These are phyloP conservation scores for Bromus sterilis DNA, from an alignment of 176 grass and related monocot genomes.

Conservation along the genomic window DNA sequence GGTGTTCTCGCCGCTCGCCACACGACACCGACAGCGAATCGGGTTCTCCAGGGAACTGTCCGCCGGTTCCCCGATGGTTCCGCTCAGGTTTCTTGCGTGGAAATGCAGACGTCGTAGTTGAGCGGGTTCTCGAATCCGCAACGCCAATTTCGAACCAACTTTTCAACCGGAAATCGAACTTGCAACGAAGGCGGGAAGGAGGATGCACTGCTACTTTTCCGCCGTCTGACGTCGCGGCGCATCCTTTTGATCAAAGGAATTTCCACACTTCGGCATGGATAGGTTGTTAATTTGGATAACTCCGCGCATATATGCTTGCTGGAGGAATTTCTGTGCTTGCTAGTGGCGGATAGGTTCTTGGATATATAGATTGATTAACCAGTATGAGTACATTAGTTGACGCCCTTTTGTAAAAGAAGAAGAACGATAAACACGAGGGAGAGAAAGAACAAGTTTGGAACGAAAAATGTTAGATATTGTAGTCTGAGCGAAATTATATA, in stretches of 20 bases:
- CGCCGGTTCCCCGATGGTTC: background rate
- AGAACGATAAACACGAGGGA: constrained; percentile 5
- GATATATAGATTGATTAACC: background rate
- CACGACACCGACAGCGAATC: constrained; percentile 8
- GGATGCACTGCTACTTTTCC: background rate
- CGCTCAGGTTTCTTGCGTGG: background rate
- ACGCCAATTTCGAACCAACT: background rate
- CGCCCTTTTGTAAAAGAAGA: background rate
- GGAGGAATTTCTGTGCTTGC: background rate
- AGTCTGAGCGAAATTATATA: too few species aligned
- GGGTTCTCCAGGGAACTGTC: background rate
- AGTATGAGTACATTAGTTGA: background rate
- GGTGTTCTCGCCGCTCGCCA: background rate
- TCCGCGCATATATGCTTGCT: background rate
- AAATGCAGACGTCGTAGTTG: background rate
- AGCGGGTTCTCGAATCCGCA: background rate
- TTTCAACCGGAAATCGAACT: background rate
- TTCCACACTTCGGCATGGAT: background rate
- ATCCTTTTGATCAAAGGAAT: background rate
- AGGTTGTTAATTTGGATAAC: background rate
- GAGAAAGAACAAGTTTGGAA: background rate
- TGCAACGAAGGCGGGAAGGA: background rate
- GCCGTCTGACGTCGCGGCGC: background rate
- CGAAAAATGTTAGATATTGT: too few species aligned
- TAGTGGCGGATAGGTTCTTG: constrained; percentile 29